phyloP scores from a whole-genome alignment of 2,329 filamentous ascomycete genomes.

The Albophoma yamanashiensis region DNA sequence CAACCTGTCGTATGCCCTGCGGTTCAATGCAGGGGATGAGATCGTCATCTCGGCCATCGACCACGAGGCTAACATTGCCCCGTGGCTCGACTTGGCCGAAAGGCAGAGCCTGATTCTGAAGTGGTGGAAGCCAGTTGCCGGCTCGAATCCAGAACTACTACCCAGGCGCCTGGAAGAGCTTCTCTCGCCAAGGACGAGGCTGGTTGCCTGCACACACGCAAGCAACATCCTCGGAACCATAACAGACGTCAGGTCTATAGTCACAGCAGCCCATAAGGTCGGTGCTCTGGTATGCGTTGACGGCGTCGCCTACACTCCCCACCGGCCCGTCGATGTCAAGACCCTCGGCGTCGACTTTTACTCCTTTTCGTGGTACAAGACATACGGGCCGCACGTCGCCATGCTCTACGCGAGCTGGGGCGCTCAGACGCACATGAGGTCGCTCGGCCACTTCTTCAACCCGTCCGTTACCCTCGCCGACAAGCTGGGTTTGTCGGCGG shows the following conservation, averaged over 20 bases:
- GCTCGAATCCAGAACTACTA: constrained; percentile 47
- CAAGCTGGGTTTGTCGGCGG: constrained; percentile 57
- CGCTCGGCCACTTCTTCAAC: constrained; percentile 60
- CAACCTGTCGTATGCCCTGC: constrained; percentile 51
- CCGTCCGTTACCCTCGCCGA: constrained; percentile 45
- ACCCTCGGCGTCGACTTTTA: constrained; percentile 65
- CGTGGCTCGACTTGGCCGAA: constrained; percentile 60
- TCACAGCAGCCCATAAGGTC: constrained; percentile 36
- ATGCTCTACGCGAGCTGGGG: constrained; percentile 54
- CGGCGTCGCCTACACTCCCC: constrained; percentile 67
- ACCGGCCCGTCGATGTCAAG: constrained; percentile 58
- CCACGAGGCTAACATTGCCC: constrained; percentile 67
- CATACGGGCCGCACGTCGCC: constrained; percentile 67
- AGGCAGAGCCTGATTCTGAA: constrained; percentile 51
- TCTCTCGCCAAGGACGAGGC: constrained; percentile 51
- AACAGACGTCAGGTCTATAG: constrained; percentile 42
- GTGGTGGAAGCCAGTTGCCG: constrained; percentile 52
- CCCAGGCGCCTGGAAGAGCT: constrained; percentile 45
- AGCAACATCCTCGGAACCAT: constrained; percentile 67
- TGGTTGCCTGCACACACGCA: constrained; percentile 64
- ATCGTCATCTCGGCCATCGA: constrained; percentile 63
- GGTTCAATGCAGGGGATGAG: constrained; percentile 47
- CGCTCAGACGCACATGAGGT: constrained; percentile 44
- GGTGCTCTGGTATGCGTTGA: constrained; percentile 59
- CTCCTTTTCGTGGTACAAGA: constrained; percentile 73